Percentiles rank a stretch among this genome's conserved stretches.
Conservation (phyloP, 192 early-diverging fungal genomes). For the Backusella macrospora region DNA sequence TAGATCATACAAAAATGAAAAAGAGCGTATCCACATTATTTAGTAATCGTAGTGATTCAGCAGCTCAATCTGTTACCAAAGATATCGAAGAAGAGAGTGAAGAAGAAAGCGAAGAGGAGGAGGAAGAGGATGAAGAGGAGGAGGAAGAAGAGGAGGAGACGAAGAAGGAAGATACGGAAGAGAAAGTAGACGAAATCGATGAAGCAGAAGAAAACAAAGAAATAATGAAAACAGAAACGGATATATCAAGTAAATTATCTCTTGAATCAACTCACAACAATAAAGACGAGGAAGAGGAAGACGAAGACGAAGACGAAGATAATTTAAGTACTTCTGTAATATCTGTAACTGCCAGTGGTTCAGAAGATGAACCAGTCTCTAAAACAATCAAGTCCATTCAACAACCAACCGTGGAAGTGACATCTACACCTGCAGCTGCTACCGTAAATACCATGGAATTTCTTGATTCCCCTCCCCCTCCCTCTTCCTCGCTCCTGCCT, state of each 20-base stretch:
- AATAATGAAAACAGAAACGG: background rate
- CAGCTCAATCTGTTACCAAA: background rate
- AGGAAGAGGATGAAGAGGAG: background rate
- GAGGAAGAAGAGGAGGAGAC: background rate
- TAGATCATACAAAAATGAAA: background rate
- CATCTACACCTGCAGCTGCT: background rate
- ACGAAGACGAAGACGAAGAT: background rate
- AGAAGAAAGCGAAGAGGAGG: background rate
- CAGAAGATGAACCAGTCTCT: too few species aligned
- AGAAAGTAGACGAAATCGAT: background rate
- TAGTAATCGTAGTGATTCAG: background rate
- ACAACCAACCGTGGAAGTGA: background rate
- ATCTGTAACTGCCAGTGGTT: background rate
- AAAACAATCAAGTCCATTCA: background rate
- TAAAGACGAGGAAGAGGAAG: background rate
- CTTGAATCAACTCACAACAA: background rate
- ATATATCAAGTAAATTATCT: background rate
- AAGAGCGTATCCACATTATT: slow-evolving; percentile 1
- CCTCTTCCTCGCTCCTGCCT: background rate
- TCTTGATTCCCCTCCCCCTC: background rate
- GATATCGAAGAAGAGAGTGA: background rate
- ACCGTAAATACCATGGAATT: background rate
- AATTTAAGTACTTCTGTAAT: background rate
- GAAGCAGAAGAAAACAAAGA: background rate
- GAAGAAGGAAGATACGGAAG: background rate